Percentiles rank a stretch among this genome's conserved stretches.
Conservation (phyloP, 2,329 filamentous ascomycete species). For the Aspergillus terreus region DNA sequence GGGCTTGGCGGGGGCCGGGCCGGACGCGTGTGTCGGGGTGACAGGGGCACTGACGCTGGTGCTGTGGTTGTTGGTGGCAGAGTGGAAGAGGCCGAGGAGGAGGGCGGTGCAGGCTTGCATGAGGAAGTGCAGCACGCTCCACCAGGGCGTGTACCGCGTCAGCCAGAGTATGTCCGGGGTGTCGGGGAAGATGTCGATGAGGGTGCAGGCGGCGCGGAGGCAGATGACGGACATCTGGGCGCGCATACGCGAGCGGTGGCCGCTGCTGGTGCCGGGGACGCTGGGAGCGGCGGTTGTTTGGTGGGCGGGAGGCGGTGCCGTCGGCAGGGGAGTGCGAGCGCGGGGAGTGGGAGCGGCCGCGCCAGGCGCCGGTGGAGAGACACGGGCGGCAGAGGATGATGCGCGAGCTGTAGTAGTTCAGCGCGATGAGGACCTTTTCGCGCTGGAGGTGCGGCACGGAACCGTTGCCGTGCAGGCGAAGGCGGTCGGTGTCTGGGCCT, state of each 20-base stretch:
- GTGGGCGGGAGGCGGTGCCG: background rate
- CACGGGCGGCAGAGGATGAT: slow-evolving; percentile 42
- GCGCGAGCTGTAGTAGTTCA: slow-evolving; percentile 39
- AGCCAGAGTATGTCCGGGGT: slow-evolving; percentile 32
- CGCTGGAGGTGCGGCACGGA: slow-evolving; percentile 15
- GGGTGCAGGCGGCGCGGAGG: slow-evolving; percentile 35
- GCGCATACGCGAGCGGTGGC: slow-evolving; percentile 9
- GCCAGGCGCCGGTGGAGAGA: slow-evolving; percentile 21
- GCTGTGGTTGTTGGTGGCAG: no score
- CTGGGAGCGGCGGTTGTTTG: slow-evolving; percentile 5
- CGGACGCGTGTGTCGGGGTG: background rate
- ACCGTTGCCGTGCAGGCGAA: slow-evolving; percentile 12
- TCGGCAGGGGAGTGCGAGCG: background rate
- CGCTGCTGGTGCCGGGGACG: background rate
- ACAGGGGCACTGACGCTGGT: background rate
- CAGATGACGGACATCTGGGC: slow-evolving; percentile 30
- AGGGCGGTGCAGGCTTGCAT: slow-evolving; percentile 42
- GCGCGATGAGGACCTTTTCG: slow-evolving; percentile 34
- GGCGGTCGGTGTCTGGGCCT: slow-evolving; percentile 17
- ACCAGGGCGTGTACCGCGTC: slow-evolving; percentile 37
- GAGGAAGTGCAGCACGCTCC: slow-evolving; percentile 40
- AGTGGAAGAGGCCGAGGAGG: slow-evolving; percentile 31
- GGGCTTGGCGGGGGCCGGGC: background rate
- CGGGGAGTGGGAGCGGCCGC: background rate
- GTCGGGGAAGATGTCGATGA: slow-evolving; percentile 37